These are phyloP conservation scores for Amoeboaphelidium protococcarum DNA, from an alignment of 371 early-diverging fungal genomes.

Conservation along the genomic window DNA sequence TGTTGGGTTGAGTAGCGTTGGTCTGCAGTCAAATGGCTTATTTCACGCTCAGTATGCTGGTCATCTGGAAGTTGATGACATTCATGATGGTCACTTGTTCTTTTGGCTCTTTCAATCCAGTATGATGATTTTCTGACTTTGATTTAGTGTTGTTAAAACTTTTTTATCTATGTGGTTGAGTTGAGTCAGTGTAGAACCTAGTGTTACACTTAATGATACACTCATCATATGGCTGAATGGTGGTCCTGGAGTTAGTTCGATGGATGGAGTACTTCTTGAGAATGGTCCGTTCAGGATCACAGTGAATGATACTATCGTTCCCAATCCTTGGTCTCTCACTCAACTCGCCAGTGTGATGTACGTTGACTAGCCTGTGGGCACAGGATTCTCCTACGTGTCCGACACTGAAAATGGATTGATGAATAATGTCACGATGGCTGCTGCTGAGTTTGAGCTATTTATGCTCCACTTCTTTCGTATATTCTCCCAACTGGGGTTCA, in stretches of 20 bases:
- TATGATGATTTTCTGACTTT: not conserved
- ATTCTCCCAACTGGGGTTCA: not conserved
- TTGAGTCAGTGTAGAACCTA: not conserved
- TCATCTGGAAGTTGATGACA: not conserved
- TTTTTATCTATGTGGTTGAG: not conserved
- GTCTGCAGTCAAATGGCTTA: no score
- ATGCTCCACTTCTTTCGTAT: not conserved
- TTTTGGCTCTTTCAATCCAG: not conserved
- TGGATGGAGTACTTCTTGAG: not conserved
- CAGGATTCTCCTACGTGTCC: not conserved
- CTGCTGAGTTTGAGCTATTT: not conserved
- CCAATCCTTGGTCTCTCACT: not conserved
- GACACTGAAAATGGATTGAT: not conserved
- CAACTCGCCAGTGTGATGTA: constrained; percentile 6
- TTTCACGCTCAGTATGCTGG: constrained; percentile 1
- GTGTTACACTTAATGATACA: not conserved
- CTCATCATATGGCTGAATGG: constrained; percentile 19
- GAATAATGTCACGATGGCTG: not conserved
- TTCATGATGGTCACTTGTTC: not conserved
- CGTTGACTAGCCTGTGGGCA: not conserved
- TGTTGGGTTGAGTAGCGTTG: no score
- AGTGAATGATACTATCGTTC: not conserved
- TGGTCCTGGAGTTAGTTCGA: not conserved
- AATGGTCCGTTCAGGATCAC: not conserved
- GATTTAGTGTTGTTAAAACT: not conserved